These are phyloP conservation scores for Jatropha podagrica DNA, from an alignment of 441 rosid species.

Conservation along the genomic window DNA sequence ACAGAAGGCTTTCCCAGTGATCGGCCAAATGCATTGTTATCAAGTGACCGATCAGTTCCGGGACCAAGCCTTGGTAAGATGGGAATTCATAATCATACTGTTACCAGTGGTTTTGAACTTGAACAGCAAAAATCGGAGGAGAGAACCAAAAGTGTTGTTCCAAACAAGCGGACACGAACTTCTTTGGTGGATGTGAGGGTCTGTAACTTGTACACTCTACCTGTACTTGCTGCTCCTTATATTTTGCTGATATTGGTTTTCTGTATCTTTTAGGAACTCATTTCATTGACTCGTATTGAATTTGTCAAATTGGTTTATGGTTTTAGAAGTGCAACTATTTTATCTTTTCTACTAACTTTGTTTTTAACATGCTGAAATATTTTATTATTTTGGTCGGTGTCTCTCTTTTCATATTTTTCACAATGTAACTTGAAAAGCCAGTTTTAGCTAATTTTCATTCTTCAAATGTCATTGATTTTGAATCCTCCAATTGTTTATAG, in stretches of 20 bases:
- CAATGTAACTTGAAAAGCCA: neutral
- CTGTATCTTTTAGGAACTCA: neutral
- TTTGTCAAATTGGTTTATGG: neutral
- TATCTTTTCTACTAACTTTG: neutral
- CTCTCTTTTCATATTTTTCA: neutral
- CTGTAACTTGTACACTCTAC: constrained; percentile 32
- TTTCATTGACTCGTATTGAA: neutral
- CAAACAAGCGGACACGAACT: constrained; percentile 93
- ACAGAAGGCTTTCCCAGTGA: constrained; percentile 67
- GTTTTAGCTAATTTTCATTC: neutral
- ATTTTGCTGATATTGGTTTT: constrained; percentile 8
- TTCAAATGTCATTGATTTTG: neutral
- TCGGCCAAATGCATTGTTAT: constrained; percentile 43
- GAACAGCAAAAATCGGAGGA: constrained; percentile 78
- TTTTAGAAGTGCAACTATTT: neutral
- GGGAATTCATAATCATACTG: constrained; percentile 70
- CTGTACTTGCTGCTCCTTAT: neutral
- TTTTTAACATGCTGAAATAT: neutral
- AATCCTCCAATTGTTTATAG: constrained; percentile 2
- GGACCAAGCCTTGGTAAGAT: constrained; percentile 69
- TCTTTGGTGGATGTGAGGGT: constrained; percentile 80
- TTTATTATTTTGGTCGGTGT: neutral
- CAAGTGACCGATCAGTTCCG: constrained; percentile 60
- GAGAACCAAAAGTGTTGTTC: constrained; percentile 61
- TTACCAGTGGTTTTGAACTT: constrained; percentile 55